Evolutionary conservation across 140 eudicot genomes (phyloP).

Genomic region (Bidens hawaiensis): DNA sequence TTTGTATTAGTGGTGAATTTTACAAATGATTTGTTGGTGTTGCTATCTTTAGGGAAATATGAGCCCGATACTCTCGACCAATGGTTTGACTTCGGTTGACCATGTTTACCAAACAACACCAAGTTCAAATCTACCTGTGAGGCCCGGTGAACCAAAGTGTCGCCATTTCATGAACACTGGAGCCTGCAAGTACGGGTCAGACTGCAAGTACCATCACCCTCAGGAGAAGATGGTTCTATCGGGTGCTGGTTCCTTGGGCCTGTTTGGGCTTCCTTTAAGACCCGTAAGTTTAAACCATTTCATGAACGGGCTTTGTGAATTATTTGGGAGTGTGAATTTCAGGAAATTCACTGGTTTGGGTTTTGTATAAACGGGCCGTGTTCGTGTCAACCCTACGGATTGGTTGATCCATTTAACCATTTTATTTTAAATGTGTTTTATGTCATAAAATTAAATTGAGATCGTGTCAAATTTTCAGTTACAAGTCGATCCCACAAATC

Average conservation of each 20-base stretch:
- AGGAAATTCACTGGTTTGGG: no score
- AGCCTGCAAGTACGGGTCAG: slow-evolving; percentile 64
- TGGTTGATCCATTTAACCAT: no score
- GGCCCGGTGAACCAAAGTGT: slow-evolving; percentile 72
- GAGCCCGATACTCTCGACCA: slow-evolving; percentile 36
- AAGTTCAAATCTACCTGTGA: slow-evolving; percentile 48
- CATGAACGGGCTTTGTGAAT: neutral
- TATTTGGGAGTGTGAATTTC: no score
- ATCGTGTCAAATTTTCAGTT: no score
- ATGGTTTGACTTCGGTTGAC: slow-evolving; percentile 26
- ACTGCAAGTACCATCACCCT: slow-evolving; percentile 84
- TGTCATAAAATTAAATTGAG: no score
- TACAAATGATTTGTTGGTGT: no score
- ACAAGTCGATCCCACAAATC: no score
- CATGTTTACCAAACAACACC: slow-evolving; percentile 22
- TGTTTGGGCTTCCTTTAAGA: slow-evolving; percentile 69
- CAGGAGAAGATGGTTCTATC: slow-evolving; percentile 40
- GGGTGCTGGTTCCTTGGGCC: slow-evolving; percentile 37
- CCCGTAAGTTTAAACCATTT: neutral
- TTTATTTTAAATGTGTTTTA: no score
- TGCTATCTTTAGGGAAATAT: slow-evolving; percentile 38
- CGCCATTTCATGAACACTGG: slow-evolving; percentile 65
- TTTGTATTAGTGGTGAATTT: no score
- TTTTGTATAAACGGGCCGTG: no score
- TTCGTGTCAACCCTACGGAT: no score